A percentile compares a stretch with the other conserved stretches of the same genome.
These are phyloP conservation scores for Trichosporon sp. DNA, from an alignment of 1,284 basidiomycete genomes.

Conservation along the genomic window DNA sequence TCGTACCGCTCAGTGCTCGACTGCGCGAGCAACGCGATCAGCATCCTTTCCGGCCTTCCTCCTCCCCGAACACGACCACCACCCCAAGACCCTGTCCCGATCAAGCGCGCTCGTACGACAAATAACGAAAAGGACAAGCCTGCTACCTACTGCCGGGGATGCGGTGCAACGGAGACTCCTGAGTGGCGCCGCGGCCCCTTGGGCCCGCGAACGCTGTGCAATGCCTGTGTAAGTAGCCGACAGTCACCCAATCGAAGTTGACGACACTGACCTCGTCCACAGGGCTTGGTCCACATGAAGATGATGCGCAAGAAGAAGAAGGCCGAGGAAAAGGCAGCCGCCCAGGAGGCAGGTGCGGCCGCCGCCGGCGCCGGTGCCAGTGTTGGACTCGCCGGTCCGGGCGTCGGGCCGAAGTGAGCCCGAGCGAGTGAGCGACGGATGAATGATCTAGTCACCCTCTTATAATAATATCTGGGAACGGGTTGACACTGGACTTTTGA, in stretches of 20 bases:
- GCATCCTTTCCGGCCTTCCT: conserved; percentile 24
- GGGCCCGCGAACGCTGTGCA: conserved; percentile 47
- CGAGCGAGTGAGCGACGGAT: background rate
- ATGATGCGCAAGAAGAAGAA: conserved; percentile 41
- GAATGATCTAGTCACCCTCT: background rate
- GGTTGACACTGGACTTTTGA: background rate
- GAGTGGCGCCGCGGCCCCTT: conserved; percentile 48
- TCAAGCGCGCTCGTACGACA: conserved; percentile 11
- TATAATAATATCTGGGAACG: background rate
- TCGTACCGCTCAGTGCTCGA: conserved; percentile 27
- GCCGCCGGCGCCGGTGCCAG: background rate
- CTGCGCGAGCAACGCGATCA: conserved; percentile 25
- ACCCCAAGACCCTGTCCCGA: background rate
- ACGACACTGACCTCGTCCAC: conserved; percentile 5
- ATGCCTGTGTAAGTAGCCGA: conserved; percentile 46
- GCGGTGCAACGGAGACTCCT: conserved; percentile 47
- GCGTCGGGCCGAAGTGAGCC: background rate
- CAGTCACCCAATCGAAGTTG: no score
- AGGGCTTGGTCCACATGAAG: conserved; percentile 46
- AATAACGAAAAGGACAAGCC: conserved; percentile 23
- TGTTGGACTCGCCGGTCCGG: background rate
- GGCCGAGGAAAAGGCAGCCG: conserved; percentile 35
- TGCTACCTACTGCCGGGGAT: conserved; percentile 39
- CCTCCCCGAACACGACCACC: background rate
- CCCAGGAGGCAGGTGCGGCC: conserved; percentile 8